Evolutionary conservation across 2,329 filamentous ascomycete species (phyloP), one percentile per base, ranked within the genome.

Genomic region (Ophiocordyceps australis): DNA sequence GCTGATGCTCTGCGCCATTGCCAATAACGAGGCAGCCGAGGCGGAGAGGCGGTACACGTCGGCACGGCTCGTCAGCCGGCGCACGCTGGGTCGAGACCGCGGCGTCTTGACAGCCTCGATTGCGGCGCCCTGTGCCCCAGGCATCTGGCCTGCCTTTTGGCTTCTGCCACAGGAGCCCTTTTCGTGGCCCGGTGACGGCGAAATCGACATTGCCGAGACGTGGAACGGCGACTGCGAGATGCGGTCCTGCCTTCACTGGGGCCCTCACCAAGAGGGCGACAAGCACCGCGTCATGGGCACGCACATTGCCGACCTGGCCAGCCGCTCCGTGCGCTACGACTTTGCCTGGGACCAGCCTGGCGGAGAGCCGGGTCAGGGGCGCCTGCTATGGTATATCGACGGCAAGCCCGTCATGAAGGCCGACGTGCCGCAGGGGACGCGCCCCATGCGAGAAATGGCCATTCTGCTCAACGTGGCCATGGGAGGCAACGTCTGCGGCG

Each of bases 71-170:
- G 62, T 64, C 11, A 62, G 55, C 29, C 51, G 58, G 18, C 54
- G 60, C 33, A 63, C 59, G 5, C 50, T 72, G 0, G 50, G 43
- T 3, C 52, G 60, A 3, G 51, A 62, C 22, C 49, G 58, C 17
- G 66, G 66, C 16, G 65, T 57, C 25, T 40, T 72, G 22, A 56
- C 56, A 3, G 65, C 59, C 3, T 52, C 56, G 2, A 52, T 69
- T 9, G 47, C 51, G 1, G 53, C 62, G 1, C 66, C 66, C 0
- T 62, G 58, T 27, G 65, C 65, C 0, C 39, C 49, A 3, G 66
- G 66, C 4, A 60, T 72, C 24, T 72, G 66, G 66, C 66, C 66
- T 1, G 66, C 66, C 0, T 69, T 70, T 37, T 72, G 66, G 66
- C 54, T 71, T 27, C 47, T 72, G 5, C 66, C 66, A 0, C 43